Percentiles rank a stretch among this genome's conserved stretches.
phyloP scores from a whole-genome alignment of 768 basidiomycete species.

The Thelephora ganbajun region DNA sequence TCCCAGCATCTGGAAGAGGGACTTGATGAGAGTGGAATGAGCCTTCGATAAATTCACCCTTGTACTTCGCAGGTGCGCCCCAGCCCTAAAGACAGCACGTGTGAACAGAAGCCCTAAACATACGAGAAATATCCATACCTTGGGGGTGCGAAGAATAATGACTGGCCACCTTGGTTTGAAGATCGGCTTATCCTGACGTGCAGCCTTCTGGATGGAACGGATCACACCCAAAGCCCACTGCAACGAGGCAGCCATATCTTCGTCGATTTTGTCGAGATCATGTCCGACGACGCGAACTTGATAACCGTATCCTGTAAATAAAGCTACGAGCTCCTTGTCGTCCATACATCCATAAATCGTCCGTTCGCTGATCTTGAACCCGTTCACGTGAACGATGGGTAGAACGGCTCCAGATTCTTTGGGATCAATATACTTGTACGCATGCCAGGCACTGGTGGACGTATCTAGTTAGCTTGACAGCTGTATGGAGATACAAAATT shows the following conservation, averaged over 20 bases:
- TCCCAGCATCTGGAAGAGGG: conserved; percentile 63
- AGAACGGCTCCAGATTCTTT: conserved; percentile 81
- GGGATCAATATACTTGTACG: conserved; percentile 83
- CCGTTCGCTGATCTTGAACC: conserved; percentile 84
- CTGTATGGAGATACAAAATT: neutral
- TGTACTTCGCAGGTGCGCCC: conserved; percentile 50
- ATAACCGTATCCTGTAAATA: conserved; percentile 81
- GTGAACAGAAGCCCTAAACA: no score
- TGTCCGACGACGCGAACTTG: conserved; percentile 67
- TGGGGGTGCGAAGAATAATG: conserved; percentile 75
- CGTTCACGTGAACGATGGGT: conserved; percentile 82
- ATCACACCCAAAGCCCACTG: conserved; percentile 72
- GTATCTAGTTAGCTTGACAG: neutral
- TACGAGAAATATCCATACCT: no score
- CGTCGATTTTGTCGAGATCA: conserved; percentile 50
- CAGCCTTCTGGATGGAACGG: conserved; percentile 63
- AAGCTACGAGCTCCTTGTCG: conserved; percentile 59
- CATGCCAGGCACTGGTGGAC: conserved; percentile 57
- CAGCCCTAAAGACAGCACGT: no score
- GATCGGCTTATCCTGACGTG: conserved; percentile 62
- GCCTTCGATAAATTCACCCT: conserved; percentile 63
- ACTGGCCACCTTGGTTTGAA: conserved; percentile 86
- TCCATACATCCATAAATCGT: conserved; percentile 90
- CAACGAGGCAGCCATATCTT: conserved; percentile 67
- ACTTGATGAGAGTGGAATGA: conserved; percentile 85